Evolutionary conservation across 2,329 filamentous ascomycete species (phyloP), one percentile per base, ranked within the genome.

Genomic region (Exophiala sp.): DNA sequence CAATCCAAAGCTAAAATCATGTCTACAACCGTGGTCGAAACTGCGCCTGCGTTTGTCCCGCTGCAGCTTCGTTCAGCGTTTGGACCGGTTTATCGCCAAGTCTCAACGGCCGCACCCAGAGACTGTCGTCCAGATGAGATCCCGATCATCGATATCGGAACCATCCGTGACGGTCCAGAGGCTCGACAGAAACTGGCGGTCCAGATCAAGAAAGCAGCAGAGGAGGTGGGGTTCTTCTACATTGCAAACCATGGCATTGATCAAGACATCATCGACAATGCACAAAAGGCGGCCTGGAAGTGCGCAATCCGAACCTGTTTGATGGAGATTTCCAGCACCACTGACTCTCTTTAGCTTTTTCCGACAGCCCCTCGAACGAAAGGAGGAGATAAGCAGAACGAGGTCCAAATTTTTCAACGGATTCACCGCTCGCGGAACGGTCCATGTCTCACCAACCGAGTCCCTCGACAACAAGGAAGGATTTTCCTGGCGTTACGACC

Each of bases 401-500:
- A 9, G 62, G 66, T 18, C 74, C 73, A n/a, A 71, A 70, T 37
- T 30, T 27, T 52, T 39, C 43, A 52, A 55, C 39, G 52, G 48
- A 3, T 55, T 48, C 35, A 35, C 34, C 2, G 37, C 2, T 9
- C n/a, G 61, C 27, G 43, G 14, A 3, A 42, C 37, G 1, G 38
- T 18, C 21, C 34, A 19, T 13, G 14, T 38, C 3, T 65, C 19
- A 63, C 65, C 23, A 61, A 57, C 58, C 1, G 64, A 66, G 44
- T 63, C 62, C 48, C 46, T 64, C 54, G 79, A 79, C 53, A 64
- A 73, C 41, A 71, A 75, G 24, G 77, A 81, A 63, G 71, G 69
- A 7, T 76, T 75, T 56, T 68, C 68, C 2, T 76, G 76, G 63
- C 66, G 71, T 8, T 82, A 81, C 55, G 71, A 76, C 29, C 75